Conservation (phyloP, 164 flowering plant genomes). For the Kingdonia uniflora region DNA sequence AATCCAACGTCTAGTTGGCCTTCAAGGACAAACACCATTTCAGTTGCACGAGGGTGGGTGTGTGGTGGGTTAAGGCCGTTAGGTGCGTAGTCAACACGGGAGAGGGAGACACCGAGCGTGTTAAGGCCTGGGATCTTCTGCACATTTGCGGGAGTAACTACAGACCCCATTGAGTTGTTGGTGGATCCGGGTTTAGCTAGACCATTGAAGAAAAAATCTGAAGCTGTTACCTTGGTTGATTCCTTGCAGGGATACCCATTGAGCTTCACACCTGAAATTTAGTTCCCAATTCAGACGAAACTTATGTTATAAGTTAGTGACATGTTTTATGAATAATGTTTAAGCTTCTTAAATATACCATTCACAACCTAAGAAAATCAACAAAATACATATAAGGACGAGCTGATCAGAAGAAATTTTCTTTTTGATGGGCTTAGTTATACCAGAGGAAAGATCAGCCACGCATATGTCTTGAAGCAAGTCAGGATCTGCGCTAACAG, state of each 20-base stretch:
- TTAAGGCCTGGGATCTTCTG: constrained; percentile 41
- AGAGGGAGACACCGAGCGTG: constrained; percentile 39
- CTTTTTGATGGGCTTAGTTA: neutral
- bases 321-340: neutral
- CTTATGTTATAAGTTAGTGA: too few species aligned
- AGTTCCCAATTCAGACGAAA: neutral
- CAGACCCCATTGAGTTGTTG: constrained; percentile 39
- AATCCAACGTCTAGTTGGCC: constrained; percentile 39
- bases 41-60: constrained; percentile 48
- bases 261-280: constrained; percentile 25
- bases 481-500: constrained; percentile 38
- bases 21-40: constrained; percentile 36
- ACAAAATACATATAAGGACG: neutral
- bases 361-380: neutral
- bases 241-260: constrained; percentile 43
- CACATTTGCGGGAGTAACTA: constrained; percentile 32
- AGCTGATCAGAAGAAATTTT: too few species aligned
- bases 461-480: constrained; percentile 59
- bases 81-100: constrained; percentile 42
- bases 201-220: constrained; percentile 28
- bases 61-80: constrained; percentile 53
- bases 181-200: constrained; percentile 27
- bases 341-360: neutral
- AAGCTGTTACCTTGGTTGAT: neutral
- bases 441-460: constrained; percentile 51